Evolutionary conservation across 306 rosid genomes (phyloP), one percentile per base, ranked within the genome.

Genomic region (Corylus heterophylla): DNA sequence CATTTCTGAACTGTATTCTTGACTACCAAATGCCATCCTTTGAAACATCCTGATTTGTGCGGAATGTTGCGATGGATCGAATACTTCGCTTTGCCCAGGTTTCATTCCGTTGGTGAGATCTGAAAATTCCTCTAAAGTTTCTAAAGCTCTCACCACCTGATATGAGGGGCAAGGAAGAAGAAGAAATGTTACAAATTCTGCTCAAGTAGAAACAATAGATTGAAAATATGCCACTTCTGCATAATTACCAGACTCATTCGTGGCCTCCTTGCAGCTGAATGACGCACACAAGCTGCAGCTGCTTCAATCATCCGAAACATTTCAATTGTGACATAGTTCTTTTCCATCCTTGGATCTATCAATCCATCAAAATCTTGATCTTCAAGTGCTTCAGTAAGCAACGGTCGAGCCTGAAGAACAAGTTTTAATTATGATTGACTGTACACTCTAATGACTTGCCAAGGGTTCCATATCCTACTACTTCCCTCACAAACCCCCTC

Each of bases 101-200:
- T 82, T 96, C 88, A 96, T 80, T 80, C 99, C 99, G 39, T 93
- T 91, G 37, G 79, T 89, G 69, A 96, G 96, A 85, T 96, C 98
- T 0, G 89, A 39, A 74, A 80, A 8, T 70, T 96, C 98, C 49
- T 91, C 94, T 42, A 91, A 59, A 45, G 96, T 85, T 80, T 90
- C 98, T 16, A 93, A 88, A 78, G 99, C 99, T 86, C 99, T 91
- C 61, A 90, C 94, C 74, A 95, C 98, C 99, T 95, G 83, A 25
- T 10, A 74, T 7, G 48, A 22, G 66, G 8, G 49, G 63, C 5
- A 2, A 5, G 70, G 72, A 62, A 16, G 74, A 27, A 29, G 39
- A 73, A 71, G 54, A 68, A 73, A 20, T 54, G 39, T 17, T 35
- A 52, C 49, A 78, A 70, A 67, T 54, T 54, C 64, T 49, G 69